Evolutionary conservation across 2,329 filamentous ascomycete genomes (phyloP), one percentile per base, ranked within the genome.

Genomic region (Hyphodiscus sp.): DNA sequence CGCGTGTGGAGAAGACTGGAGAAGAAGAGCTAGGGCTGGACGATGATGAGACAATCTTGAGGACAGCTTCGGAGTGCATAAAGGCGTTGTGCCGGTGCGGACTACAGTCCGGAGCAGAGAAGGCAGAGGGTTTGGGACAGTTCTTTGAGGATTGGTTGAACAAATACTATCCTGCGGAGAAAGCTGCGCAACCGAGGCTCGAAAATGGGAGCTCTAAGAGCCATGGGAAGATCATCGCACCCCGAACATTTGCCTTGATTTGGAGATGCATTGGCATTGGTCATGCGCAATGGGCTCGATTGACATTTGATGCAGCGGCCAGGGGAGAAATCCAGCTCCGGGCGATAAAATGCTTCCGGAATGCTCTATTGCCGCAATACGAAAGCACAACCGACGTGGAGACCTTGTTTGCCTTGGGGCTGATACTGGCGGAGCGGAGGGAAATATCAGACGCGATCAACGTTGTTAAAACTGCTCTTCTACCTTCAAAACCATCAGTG

Each of bases 241-340:
- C 82, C 5, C 74, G 76, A 20, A 77, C 83, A 13, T 72, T 92
- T 52, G 86, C 86, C 2, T 71, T 84, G 54, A 82, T 88, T 20
- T 95, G 92, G 79, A 84, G 91, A 63, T 88, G 89, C 8, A 86
- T 97, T 58, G 94, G 92, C 0, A 77, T 95, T 51, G 86, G 88
- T 15, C 85, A 94, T 61, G 89, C 91, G 1, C 86, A 92, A 58
- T 96, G 90, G 90, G 89, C 91, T 45, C 82, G 85, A 50, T 78
- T 86, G 65, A 96, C 91, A 0, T 88, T 84, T 54, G 85, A 96
- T 59, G 85, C 84, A 20, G 78, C 84, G 42, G 75, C 78, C 18
- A 81, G 94, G 56, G 78, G 83, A 6, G 82, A 86, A 47, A 81
- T 92, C 44, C 91, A 95, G 64, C 76, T 80, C 41, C 86, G 89